These are phyloP conservation scores for Aphanomyces astaci DNA, from an alignment of 352 stramenopile species.

Conservation along the genomic window DNA sequence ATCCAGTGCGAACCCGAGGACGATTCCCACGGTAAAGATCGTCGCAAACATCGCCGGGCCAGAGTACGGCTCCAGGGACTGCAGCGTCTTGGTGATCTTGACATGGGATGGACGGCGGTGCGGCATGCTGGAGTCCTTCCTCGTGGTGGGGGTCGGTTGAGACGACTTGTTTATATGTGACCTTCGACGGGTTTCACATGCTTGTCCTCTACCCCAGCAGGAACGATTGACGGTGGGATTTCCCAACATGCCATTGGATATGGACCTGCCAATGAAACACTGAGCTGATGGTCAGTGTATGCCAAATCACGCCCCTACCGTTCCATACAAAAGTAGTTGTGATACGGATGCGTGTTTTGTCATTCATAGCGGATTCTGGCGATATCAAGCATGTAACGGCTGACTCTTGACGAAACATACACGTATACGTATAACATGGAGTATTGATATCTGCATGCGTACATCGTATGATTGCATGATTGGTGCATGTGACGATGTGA, in stretches of 20 bases:
- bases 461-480: too few relatives aligned
- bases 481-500: too few relatives aligned
- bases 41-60: slow-evolving; percentile 34
- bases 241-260: background rate
- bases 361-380: too few relatives aligned
- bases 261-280: background rate
- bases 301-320: background rate
- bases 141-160: too few relatives aligned
- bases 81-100: background rate
- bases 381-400: too few relatives aligned
- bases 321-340: background rate
- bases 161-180: background rate
- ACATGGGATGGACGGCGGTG: background rate
- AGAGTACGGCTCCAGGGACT: slow-evolving; percentile 10
- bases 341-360: too few relatives aligned
- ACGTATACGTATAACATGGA: too few relatives aligned
- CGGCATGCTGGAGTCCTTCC: background rate
- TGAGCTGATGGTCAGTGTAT: background rate
- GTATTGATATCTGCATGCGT: too few relatives aligned
- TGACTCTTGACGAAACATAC: too few relatives aligned
- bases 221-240: background rate
- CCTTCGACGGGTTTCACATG: background rate
- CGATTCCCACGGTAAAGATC: slow-evolving; percentile 52
- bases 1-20: slow-evolving; percentile 50
- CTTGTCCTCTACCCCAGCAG: background rate